Conservation (phyloP, 1,139 yeast genomes). For the Debaryomyces sp. region DNA sequence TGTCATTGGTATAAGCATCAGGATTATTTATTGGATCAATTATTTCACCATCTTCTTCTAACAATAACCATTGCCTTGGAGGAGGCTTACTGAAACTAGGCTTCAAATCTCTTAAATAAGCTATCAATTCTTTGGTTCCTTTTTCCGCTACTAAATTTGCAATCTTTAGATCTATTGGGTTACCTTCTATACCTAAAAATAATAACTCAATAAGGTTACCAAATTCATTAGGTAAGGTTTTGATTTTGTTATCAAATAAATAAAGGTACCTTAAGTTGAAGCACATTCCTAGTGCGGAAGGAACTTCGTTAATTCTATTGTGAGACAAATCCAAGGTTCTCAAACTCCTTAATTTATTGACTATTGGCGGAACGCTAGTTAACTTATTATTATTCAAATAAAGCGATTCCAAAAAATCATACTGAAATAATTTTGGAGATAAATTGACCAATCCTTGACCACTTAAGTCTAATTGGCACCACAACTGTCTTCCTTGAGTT, state of each 20-base stretch:
- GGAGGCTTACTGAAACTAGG: conserved; percentile 67
- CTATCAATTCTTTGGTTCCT: conserved; percentile 83
- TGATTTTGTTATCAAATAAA: conserved; percentile 83
- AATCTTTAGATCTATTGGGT: conserved; percentile 70
- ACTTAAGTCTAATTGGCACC: conserved; percentile 93
- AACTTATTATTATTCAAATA: conserved; percentile 87
- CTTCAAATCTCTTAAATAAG: conserved; percentile 79
- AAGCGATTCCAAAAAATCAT: conserved; percentile 82
- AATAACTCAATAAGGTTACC: conserved; percentile 86
- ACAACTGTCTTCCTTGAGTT: conserved; percentile 74
- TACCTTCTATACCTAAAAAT: conserved; percentile 92
- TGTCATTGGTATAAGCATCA: conserved; percentile 32
- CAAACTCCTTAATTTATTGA: conserved; percentile 70
- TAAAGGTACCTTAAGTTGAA: conserved; percentile 80
- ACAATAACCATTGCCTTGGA: conserved; percentile 79
- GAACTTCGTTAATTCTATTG: conserved; percentile 70
- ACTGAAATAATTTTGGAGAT: conserved; percentile 75
- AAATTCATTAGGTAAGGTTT: conserved; percentile 76
- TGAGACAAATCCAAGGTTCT: conserved; percentile 85
- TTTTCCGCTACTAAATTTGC: conserved; percentile 73
- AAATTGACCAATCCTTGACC: conserved; percentile 82
- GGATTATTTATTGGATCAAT: conserved; percentile 39
- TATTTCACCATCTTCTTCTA: conserved; percentile 76
- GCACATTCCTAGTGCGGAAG: conserved; percentile 81
- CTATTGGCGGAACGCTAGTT: conserved; percentile 65